phyloP scores from a whole-genome alignment of 1,284 basidiomycete genomes.

The Sporisorium scitamineum region DNA sequence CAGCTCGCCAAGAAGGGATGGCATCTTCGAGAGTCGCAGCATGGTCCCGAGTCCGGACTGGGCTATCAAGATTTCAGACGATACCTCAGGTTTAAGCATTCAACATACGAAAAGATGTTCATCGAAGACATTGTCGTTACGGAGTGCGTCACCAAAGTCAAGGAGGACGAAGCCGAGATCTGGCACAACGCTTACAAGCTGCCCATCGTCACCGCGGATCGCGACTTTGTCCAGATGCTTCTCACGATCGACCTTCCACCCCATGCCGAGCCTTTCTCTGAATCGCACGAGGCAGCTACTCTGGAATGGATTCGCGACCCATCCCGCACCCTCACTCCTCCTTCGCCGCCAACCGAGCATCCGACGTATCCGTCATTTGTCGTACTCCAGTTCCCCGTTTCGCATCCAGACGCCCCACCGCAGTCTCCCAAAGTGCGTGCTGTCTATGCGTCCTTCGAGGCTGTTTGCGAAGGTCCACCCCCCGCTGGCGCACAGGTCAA shows the following conservation, averaged over 20 bases:
- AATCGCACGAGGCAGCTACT: constrained; percentile 46
- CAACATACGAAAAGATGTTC: constrained; percentile 53
- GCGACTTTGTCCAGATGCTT: constrained; percentile 65
- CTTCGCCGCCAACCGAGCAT: background rate
- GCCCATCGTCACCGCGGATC: constrained; percentile 54
- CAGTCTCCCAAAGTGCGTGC: constrained; percentile 50
- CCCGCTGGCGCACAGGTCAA: background rate
- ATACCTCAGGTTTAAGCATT: constrained; percentile 55
- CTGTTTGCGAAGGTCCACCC: constrained; percentile 40
- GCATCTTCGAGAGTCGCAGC: constrained; percentile 57
- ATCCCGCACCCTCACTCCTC: constrained; percentile 21
- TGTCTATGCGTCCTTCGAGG: constrained; percentile 62
- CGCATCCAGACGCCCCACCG: constrained; percentile 40
- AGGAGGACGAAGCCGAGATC: constrained; percentile 44
- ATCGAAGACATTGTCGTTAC: constrained; percentile 47
- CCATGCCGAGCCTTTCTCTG: constrained; percentile 49
- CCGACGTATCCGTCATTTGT: constrained; percentile 52
- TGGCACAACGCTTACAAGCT: constrained; percentile 61
- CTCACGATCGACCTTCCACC: constrained; percentile 59
- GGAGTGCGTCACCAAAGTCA: constrained; percentile 47
- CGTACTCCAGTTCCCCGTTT: constrained; percentile 55
- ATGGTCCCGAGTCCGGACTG: constrained; percentile 34
- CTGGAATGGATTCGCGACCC: constrained; percentile 30
- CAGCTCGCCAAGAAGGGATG: constrained; percentile 50
- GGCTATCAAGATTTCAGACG: constrained; percentile 51